These are phyloP conservation scores for Rhinocladiella similis DNA, from an alignment of 2,329 filamentous ascomycete species.

Conservation along the genomic window DNA sequence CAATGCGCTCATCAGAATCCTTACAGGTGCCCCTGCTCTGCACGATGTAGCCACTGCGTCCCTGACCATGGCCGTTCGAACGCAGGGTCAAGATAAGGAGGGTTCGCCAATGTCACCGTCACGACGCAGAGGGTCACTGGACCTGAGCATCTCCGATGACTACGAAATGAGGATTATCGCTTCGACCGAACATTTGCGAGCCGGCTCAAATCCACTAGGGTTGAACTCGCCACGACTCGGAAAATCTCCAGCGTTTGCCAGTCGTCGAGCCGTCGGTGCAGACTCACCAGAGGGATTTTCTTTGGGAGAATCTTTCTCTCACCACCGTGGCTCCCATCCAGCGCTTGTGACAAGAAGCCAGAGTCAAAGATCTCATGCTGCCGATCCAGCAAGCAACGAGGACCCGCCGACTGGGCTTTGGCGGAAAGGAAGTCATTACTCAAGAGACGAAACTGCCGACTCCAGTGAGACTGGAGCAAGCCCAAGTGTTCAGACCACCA, in stretches of 20 bases:
- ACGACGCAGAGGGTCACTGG: slow-evolving; percentile 27
- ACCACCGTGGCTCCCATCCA: slow-evolving; percentile 5
- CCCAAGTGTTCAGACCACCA: slow-evolving; percentile 9
- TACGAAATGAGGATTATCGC: slow-evolving; percentile 62
- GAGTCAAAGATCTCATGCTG: slow-evolving; percentile 17
- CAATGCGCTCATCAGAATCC: slow-evolving; percentile 88
- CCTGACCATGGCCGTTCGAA: slow-evolving; percentile 80
- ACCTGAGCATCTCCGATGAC: slow-evolving; percentile 46
- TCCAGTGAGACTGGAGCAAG: slow-evolving; percentile 20
- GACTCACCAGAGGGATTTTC: slow-evolving; percentile 28
- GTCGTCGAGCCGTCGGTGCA: slow-evolving; percentile 22
- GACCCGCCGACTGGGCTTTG: slow-evolving; percentile 21
- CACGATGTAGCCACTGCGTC: slow-evolving; percentile 89
- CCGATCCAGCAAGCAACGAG: slow-evolving; percentile 5
- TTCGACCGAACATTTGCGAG: slow-evolving; percentile 61
- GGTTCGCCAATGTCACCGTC: slow-evolving; percentile 17
- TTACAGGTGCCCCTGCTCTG: slow-evolving; percentile 87
- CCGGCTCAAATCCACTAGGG: slow-evolving; percentile 40
- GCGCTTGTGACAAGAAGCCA: slow-evolving; percentile 14
- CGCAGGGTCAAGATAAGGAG: slow-evolving; percentile 35
- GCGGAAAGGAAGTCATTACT: slow-evolving; percentile 22
- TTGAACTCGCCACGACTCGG: slow-evolving; percentile 28
- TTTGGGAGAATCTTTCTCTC: slow-evolving; percentile 23
- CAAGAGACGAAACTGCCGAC: slow-evolving; percentile 20
- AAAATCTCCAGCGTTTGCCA: slow-evolving; percentile 27